These are phyloP conservation scores for Sphagnum tenellum DNA, from an alignment of 225 moss, liverwort and hornwort species.

Conservation along the genomic window DNA sequence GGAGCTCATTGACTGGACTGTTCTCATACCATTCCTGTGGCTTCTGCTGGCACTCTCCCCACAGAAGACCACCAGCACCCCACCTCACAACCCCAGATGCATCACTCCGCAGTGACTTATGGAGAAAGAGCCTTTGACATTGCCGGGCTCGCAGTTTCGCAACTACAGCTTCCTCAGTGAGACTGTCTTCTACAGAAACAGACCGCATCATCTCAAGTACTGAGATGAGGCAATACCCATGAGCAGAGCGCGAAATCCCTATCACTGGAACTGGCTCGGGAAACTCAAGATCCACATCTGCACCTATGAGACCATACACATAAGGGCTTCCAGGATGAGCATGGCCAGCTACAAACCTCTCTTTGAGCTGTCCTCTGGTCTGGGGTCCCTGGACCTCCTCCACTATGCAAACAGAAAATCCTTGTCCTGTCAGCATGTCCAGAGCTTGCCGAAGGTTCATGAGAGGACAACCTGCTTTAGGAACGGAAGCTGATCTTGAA, in stretches of 20 bases:
- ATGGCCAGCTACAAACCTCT: constrained; percentile 85
- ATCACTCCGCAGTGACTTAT: constrained; percentile 63
- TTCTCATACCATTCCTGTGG: constrained; percentile 81
- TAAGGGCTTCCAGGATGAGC: constrained; percentile 96
- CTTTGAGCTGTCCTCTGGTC: constrained; percentile 62
- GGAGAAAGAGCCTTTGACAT: constrained; percentile 76
- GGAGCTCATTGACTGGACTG: constrained; percentile 60
- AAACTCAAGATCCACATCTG: constrained; percentile 90
- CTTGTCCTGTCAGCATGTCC: constrained; percentile 65
- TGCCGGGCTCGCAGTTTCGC: constrained; percentile 74
- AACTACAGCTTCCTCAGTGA: constrained; percentile 94
- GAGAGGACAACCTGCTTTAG: constrained; percentile 89
- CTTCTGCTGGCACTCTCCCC: constrained; percentile 83
- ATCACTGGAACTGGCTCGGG: constrained; percentile 83
- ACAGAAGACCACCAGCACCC: constrained; percentile 74
- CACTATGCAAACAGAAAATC: constrained; percentile 95
- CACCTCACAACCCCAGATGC: constrained; percentile 66
- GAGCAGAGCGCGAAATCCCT: constrained; percentile 65
- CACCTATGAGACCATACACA: constrained; percentile 85
- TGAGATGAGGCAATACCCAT: constrained; percentile 65
- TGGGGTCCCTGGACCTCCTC: constrained; percentile 95
- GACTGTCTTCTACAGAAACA: constrained; percentile 69
- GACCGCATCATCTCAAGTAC: constrained; percentile 90
- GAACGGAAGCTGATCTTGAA: constrained; percentile 46
- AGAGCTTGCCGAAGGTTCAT: constrained; percentile 88